Evolutionary conservation across 2,329 filamentous ascomycete species (phyloP).

Genomic region (Drechslerella coelobrocha): DNA sequence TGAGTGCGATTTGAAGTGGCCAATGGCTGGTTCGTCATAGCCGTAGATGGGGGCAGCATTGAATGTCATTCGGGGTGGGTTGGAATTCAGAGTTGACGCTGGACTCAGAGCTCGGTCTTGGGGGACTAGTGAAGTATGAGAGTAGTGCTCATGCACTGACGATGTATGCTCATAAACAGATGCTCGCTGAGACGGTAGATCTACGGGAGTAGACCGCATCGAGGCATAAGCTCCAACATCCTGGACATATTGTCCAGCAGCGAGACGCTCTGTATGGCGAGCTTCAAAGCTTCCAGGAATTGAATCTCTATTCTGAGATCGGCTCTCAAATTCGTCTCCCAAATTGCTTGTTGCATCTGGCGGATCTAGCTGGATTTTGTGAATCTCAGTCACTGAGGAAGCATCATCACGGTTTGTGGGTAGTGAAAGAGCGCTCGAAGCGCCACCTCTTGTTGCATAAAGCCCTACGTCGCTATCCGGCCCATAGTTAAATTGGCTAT

Average conservation of each 20-base stretch:
- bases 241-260: slow-evolving; percentile 53
- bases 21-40: slow-evolving; percentile 79
- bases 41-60: slow-evolving; percentile 73
- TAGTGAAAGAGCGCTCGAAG: slow-evolving; percentile 29
- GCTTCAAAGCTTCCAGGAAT: slow-evolving; percentile 46
- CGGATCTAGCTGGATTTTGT: slow-evolving; percentile 39
- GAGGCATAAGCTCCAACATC: slow-evolving; percentile 55
- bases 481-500: slow-evolving; percentile 16
- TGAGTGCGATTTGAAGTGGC: slow-evolving; percentile 61
- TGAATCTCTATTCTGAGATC: slow-evolving; percentile 36
- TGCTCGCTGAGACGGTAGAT: slow-evolving; percentile 53
- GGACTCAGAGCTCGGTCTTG: slow-evolving; percentile 64
- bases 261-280: slow-evolving; percentile 36
- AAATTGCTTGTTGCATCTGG: slow-evolving; percentile 37
- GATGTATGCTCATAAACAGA: slow-evolving; percentile 53
- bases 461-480: slow-evolving; percentile 42
- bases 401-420: slow-evolving; percentile 23
- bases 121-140: slow-evolving; percentile 59
- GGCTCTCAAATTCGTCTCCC: slow-evolving; percentile 22
- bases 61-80: slow-evolving; percentile 68
- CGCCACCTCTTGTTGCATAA: slow-evolving; percentile 5
- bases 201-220: slow-evolving; percentile 54
- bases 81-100: slow-evolving; percentile 57
- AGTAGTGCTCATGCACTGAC: slow-evolving; percentile 55
- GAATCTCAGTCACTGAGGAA: slow-evolving; percentile 37